Conservation (phyloP, 1,284 basidiomycete genomes). For the Boletus sp. region DNA sequence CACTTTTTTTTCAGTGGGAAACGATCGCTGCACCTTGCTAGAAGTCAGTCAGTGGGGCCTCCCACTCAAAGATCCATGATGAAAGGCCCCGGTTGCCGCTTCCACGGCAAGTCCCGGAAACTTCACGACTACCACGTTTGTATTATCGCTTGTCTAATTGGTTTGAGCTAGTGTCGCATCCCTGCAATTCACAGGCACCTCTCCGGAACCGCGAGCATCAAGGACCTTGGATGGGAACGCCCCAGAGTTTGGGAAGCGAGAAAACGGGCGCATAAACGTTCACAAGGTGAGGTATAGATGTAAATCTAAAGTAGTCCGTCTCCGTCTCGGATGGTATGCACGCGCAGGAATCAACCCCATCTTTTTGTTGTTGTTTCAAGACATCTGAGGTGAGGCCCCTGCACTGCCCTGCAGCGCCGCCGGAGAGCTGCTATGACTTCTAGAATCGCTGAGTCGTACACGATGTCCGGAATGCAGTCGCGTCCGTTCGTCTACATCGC, state of each 20-base stretch:
- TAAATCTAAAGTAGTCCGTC: slow-evolving; percentile 33
- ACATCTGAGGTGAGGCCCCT: slow-evolving; percentile 16
- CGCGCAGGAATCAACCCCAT: slow-evolving; percentile 1
- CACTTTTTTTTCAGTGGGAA: too few relatives aligned
- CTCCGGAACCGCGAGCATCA: too few relatives aligned
- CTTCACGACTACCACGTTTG: too few relatives aligned
- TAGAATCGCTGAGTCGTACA: slow-evolving; percentile 22
- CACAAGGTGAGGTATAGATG: slow-evolving; percentile 27
- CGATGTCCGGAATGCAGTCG: slow-evolving; percentile 36
- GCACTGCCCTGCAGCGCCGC: slow-evolving; percentile 29
- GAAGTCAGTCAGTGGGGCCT: too few relatives aligned
- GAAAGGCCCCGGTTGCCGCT: too few relatives aligned
- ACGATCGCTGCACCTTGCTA: too few relatives aligned
- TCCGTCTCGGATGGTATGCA: slow-evolving; percentile 24
- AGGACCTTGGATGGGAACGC: too few relatives aligned
- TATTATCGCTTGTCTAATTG: too few relatives aligned
- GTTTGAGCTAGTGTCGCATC: too few relatives aligned
- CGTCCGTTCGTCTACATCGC: slow-evolving; percentile 49
- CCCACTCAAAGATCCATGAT: too few relatives aligned
- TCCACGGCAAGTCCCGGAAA: too few relatives aligned
- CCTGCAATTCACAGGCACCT: too few relatives aligned
- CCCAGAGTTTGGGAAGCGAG: not conserved
- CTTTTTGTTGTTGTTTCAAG: slow-evolving; percentile 11
- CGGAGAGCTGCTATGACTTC: slow-evolving; percentile 32
- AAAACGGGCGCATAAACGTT: slow-evolving; percentile 10